Base-by-base conservation (phyloP, 192 early-diverging fungal species). In the Funneliformis geosporum region DNA sequence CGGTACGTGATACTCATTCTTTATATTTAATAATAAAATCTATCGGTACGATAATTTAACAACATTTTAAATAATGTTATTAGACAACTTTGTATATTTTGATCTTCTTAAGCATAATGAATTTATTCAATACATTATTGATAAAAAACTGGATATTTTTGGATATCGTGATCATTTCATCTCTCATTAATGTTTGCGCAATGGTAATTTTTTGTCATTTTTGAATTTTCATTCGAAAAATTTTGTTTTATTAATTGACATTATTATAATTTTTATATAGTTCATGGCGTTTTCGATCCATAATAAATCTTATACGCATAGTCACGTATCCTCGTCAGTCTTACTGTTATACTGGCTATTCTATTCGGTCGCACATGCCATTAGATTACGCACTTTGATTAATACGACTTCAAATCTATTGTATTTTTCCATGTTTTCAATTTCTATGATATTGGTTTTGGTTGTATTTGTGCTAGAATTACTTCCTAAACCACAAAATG, bases 301-400 rank as follows among this genome's bases (percentile, higher is more conserved):
- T 43, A 77, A 85, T 11, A 61, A 78, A 39, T 80, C 85, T 8
- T 84, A 82, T 61, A 81, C 67, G 14, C 64, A 84, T 27, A 83
- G 78, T 62, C 71, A 84, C 40, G 78, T 85, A 12, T 70, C 89
- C 10, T 91, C 91, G 9, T 82, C 86, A 11, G 78, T 88, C 5
- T 82, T 93, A 25, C 80, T 91, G 5, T 85, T 93, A 38, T 92
- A 87, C 70, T 92, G 91, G 90, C 74, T 92, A 46, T 82, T 86
- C 12, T 76, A 66, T 39, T 21, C 86, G 11, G 64, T 88, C 3
- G 66, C 73, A 11, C 68, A 83, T 59, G 38, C 60, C 8, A 80
- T 90, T 39, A 87, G 84, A 38, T 60, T 91, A 12, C 80, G 90
- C 9, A 88, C 88, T 23, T 38, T 82, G 33, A 43, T 84, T 23